A percentile compares a stretch with the other conserved stretches of the same genome.
Conservation (phyloP, 2,329 filamentous ascomycete species). For the Orbilia oligospora region DNA sequence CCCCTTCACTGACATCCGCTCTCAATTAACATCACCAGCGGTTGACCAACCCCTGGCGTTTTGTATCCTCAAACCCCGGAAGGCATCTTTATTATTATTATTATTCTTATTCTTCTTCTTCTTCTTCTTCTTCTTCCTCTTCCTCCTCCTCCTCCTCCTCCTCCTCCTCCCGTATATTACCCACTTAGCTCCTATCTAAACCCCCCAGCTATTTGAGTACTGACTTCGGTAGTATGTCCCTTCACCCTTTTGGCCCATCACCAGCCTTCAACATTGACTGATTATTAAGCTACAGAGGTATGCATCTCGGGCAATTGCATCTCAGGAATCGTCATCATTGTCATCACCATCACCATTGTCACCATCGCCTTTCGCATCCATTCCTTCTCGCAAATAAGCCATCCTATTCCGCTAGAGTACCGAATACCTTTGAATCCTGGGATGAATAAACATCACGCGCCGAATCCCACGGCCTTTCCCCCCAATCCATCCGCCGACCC, state of each 20-base stretch:
- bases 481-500: not conserved
- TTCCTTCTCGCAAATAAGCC: conserved; percentile 6
- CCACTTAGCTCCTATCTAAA: not conserved
- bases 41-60: conserved; percentile 12
- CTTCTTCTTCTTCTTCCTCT: not conserved
- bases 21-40: not conserved
- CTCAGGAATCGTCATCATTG: not conserved
- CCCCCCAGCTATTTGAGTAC: not conserved
- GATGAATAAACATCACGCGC: conserved; percentile 31
- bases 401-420: conserved; percentile 5
- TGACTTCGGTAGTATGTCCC: not conserved
- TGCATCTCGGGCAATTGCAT: not conserved
- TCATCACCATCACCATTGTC: not conserved
- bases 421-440: not conserved
- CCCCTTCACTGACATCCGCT: not conserved
- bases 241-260: not conserved
- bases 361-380: not conserved
- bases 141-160: not conserved
- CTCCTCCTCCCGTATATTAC: not conserved
- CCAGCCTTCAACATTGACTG: not conserved
- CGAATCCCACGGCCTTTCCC: conserved; percentile 18
- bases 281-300: not conserved
- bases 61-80: not conserved
- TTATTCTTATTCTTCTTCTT: too few species aligned
- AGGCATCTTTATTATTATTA: too few species aligned